These are phyloP conservation scores for Hibiscus tridactylites DNA, from an alignment of 345 rosid genomes.

Conservation along the genomic window DNA sequence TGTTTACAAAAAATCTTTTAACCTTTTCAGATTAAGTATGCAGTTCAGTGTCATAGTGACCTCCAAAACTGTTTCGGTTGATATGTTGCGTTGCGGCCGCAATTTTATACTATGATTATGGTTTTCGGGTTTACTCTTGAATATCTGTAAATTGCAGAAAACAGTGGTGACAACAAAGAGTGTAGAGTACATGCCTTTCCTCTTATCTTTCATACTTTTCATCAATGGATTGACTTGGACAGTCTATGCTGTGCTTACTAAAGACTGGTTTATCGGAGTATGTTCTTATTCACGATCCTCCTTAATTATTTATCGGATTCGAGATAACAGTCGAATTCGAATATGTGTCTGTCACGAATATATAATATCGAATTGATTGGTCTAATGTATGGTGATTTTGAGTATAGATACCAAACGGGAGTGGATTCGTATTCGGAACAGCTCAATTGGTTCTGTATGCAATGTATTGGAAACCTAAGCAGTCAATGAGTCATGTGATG, in stretches of 20 bases:
- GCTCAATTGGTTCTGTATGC: conserved; percentile 45
- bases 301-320: neutral
- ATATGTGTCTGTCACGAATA: neutral
- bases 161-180: conserved; percentile 7
- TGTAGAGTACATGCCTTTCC: conserved; percentile 10
- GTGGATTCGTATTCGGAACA: conserved; percentile 36
- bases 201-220: neutral
- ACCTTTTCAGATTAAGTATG: too few species aligned
- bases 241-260: neutral
- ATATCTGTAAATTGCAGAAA: neutral
- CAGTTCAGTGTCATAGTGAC: too few species aligned
- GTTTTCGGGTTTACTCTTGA: too few species aligned
- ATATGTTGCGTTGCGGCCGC: too few species aligned
- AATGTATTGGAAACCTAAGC: conserved; percentile 31
- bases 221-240: neutral
- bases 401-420: conserved; percentile 47
- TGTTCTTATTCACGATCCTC: neutral
- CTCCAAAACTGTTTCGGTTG: too few species aligned
- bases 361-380: too few species aligned
- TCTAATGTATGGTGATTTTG: neutral
- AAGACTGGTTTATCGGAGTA: neutral
- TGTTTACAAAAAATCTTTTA: too few species aligned
- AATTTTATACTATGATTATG: too few species aligned
- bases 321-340: too few species aligned
- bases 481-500: conserved; percentile 1